Percentiles rank a stretch among this genome's conserved stretches.
These are phyloP conservation scores for Aspergillus conjunctus DNA, from an alignment of 495 filamentous ascomycete species.

Conservation along the genomic window DNA sequence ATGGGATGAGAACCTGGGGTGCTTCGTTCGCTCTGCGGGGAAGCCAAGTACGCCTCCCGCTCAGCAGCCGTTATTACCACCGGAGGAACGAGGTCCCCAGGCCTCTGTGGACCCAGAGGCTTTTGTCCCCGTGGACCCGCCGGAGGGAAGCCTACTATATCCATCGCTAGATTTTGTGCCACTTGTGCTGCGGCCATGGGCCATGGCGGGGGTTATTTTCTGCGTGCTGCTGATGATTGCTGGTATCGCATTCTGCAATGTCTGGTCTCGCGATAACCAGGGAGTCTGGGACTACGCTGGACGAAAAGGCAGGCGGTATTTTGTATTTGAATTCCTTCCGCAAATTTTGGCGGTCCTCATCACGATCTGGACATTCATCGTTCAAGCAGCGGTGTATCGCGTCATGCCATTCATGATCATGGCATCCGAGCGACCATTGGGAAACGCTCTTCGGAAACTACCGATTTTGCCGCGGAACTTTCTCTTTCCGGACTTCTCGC, in stretches of 20 bases:
- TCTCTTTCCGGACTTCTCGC: slow-evolving; percentile 58
- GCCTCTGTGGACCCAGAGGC: slow-evolving; percentile 48
- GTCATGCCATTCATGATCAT: slow-evolving; percentile 76
- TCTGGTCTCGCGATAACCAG: slow-evolving; percentile 63
- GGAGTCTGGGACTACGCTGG: slow-evolving; percentile 68
- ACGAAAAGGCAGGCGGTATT: slow-evolving; percentile 73
- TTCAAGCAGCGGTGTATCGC: slow-evolving; percentile 75
- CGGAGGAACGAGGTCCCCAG: slow-evolving; percentile 25
- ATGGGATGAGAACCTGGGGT: slow-evolving; percentile 53
- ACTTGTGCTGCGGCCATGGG: slow-evolving; percentile 61
- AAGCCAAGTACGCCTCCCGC: slow-evolving; percentile 21
- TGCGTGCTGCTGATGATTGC: slow-evolving; percentile 71
- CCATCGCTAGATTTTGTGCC: slow-evolving; percentile 68
- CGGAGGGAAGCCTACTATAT: slow-evolving; percentile 46
- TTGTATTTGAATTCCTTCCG: slow-evolving; percentile 81
- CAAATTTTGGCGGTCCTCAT: slow-evolving; percentile 74
- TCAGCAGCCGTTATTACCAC: slow-evolving; percentile 14
- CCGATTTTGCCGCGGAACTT: slow-evolving; percentile 54
- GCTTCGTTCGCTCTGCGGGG: slow-evolving; percentile 42
- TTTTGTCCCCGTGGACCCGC: slow-evolving; percentile 56
- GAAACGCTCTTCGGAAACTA: slow-evolving; percentile 42
- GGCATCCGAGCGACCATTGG: slow-evolving; percentile 55
- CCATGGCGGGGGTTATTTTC: slow-evolving; percentile 57
- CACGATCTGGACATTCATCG: slow-evolving; percentile 70
- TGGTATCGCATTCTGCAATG: slow-evolving; percentile 70